Conservation (phyloP, 2,329 filamentous ascomycete genomes). For the Hymenoscyphus linearis region DNA sequence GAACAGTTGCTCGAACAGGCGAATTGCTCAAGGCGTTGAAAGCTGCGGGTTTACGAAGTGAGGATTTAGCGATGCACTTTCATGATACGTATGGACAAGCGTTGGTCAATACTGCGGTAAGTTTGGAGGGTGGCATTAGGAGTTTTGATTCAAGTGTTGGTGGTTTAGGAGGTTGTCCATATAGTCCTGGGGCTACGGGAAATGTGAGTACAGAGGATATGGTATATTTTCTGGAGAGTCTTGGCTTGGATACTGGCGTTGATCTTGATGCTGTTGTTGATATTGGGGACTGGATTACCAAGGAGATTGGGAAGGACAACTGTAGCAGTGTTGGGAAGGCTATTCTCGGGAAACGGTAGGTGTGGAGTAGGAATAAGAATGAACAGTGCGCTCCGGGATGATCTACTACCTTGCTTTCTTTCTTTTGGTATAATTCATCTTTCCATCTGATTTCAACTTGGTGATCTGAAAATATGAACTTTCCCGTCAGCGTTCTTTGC, state of each 20-base stretch:
- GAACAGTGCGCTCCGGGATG: neutral
- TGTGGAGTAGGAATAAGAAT: neutral
- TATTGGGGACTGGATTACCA: conserved; percentile 68
- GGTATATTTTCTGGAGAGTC: conserved; percentile 69
- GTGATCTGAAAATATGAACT: no score
- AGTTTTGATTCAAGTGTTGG: conserved; percentile 77
- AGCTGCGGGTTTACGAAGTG: conserved; percentile 61
- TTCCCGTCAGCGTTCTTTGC: no score
- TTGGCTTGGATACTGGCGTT: conserved; percentile 71
- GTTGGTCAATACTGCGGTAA: conserved; percentile 73
- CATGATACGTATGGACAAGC: conserved; percentile 87
- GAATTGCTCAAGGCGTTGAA: conserved; percentile 59
- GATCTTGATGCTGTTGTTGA: conserved; percentile 61
- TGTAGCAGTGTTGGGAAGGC: conserved; percentile 64
- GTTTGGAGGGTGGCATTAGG: conserved; percentile 69
- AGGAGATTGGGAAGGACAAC: conserved; percentile 56
- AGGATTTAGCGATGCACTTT: conserved; percentile 77
- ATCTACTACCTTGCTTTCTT: no score
- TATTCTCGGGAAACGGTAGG: conserved; percentile 43
- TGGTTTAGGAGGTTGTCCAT: conserved; percentile 79
- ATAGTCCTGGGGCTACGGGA: conserved; percentile 77
- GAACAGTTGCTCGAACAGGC: conserved; percentile 66
- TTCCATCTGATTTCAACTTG: no score
- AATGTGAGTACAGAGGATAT: conserved; percentile 84
- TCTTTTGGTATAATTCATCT: no score